These are phyloP conservation scores for Monilinia laxa DNA, from an alignment of 2,329 filamentous ascomycete species.

Conservation along the genomic window DNA sequence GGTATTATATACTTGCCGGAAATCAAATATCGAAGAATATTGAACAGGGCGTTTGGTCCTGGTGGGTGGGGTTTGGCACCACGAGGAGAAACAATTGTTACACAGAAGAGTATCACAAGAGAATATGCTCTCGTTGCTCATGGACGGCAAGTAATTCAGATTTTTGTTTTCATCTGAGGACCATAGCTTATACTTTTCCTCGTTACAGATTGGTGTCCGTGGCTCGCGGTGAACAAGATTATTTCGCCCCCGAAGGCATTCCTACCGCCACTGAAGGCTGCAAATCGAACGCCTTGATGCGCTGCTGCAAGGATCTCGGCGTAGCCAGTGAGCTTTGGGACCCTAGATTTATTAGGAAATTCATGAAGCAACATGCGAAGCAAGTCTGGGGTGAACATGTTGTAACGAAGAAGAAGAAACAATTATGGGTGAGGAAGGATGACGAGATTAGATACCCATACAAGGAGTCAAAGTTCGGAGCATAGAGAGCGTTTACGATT, in stretches of 20 bases:
- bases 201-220: slow-evolving; percentile 76
- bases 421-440: slow-evolving; percentile 84
- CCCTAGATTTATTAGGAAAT: slow-evolving; percentile 82
- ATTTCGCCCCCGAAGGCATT: slow-evolving; percentile 86
- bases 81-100: slow-evolving; percentile 69
- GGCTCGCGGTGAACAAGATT: slow-evolving; percentile 90
- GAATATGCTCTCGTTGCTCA: slow-evolving; percentile 91
- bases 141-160: slow-evolving; percentile 64
- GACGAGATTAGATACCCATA: slow-evolving; percentile 67
- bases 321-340: slow-evolving; percentile 97
- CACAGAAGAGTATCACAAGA: slow-evolving; percentile 62
- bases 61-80: slow-evolving; percentile 95
- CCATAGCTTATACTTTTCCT: slow-evolving; percentile 24
- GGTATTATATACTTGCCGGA: slow-evolving; percentile 95
- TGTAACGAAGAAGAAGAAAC: slow-evolving; percentile 81
- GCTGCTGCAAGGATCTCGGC: slow-evolving; percentile 96
- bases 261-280: slow-evolving; percentile 94
- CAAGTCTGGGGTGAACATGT: slow-evolving; percentile 90
- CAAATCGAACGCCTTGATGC: slow-evolving; percentile 96
- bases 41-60: slow-evolving; percentile 90
- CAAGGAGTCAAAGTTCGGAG: slow-evolving; percentile 46
- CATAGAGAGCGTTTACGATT: slow-evolving; percentile 14
- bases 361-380: slow-evolving; percentile 70
- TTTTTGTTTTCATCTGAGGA: neutral
- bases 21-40: slow-evolving; percentile 92